Evolutionary conservation across 2,329 filamentous ascomycete species (phyloP), one percentile per base, ranked within the genome.

Genomic region (Bipolaris victoriae): DNA sequence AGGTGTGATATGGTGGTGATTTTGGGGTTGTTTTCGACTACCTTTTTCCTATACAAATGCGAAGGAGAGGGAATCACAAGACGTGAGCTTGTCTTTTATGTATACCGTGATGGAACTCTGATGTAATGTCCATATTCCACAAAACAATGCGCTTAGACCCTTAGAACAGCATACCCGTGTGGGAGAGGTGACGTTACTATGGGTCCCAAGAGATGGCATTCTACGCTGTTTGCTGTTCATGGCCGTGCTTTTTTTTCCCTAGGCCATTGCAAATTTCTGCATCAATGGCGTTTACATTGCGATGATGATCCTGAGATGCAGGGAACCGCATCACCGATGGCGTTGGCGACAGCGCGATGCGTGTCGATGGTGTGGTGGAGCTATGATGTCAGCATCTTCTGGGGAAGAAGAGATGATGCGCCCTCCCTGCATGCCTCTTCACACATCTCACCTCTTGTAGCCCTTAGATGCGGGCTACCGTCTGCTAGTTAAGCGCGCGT

Each of bases 291-390:
- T 46, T 20, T 36, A 50, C 46, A 55, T 55, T 10, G 10, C 22
- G 11, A 24, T 46, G 46, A 55, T 58, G 46, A 58, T 31, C 45
- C 40, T 46, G 39, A 55, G 39, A 58, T 50, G 51, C 51, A 58
- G 51, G 46, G 40, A 50, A 39, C 44, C 49, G 45, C 36, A 58
- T 55, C 55, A 55, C 46, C 55, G 55, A 58, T 58, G 51, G 45
- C 22, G 15, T 35, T 43, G 33, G 51, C 50, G 44, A 53, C 31
- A n/a, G 37, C 20, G 46, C 51, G 55, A 58, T 58, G 55, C 45
- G 35, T 15, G 41, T 24, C n/a, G 9, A 45, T 45, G 22, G 48
- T 55, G 46, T 50, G 46, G 46, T 55, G 51, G 55, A 58, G 46
- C 55, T 18, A 58, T 58, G 55, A 58, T 58, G 55, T 58, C 55